Conservation (phyloP, 306 rosid genomes). For the Rosa chinensis region DNA sequence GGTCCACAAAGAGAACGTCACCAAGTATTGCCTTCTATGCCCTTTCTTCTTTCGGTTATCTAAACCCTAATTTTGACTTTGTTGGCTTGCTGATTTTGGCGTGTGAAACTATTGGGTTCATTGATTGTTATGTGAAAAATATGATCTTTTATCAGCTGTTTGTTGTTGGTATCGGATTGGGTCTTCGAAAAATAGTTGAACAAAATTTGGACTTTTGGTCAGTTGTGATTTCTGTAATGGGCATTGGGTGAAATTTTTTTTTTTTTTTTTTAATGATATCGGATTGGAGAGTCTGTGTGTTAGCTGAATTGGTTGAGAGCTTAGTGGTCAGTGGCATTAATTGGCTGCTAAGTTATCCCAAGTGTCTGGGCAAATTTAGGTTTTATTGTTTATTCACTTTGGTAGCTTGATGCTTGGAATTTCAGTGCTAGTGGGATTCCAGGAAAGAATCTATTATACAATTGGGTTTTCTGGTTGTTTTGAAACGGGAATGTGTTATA, state of each 20-base stretch:
- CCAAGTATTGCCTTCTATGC: conserved; percentile 48
- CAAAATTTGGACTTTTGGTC: not conserved
- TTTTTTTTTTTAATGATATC: not conserved
- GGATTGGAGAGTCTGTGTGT: not conserved
- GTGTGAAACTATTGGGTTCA: not conserved
- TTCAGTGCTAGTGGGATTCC: not conserved
- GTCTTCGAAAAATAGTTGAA: not conserved
- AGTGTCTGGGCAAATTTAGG: not conserved
- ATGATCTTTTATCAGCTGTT: not conserved
- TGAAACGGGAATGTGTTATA: not conserved
- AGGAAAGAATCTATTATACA: not conserved
- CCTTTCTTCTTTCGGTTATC: not conserved
- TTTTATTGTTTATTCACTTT: not conserved
- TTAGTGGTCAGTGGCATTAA: not conserved
- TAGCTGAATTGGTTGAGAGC: not conserved
- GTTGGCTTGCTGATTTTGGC: not conserved
- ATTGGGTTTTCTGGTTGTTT: not conserved
- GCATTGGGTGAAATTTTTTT: no score
- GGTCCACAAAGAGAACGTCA: conserved; percentile 96
- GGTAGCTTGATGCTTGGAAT: not conserved
- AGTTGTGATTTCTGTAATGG: not conserved
- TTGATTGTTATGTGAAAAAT: not conserved
- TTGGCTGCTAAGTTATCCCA: not conserved
- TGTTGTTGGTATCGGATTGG: not conserved
- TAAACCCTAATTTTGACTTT: conserved; percentile 2